A percentile compares a stretch with the other conserved stretches of the same genome.
Conservation (phyloP, 2,329 filamentous ascomycete genomes). For the Shiraia sp. region DNA sequence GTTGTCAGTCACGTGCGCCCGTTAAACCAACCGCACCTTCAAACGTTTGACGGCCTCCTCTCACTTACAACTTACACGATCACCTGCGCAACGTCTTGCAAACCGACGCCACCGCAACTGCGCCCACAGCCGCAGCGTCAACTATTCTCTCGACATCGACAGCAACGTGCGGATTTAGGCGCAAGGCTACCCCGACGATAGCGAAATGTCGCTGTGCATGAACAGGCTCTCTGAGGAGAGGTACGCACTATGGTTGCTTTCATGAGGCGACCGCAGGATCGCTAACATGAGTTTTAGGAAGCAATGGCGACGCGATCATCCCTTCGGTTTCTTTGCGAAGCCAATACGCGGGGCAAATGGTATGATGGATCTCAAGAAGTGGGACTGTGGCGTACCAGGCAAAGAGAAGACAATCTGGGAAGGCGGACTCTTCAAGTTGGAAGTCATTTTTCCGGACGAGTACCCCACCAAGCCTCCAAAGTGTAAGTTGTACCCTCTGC, state of each 20-base stretch:
- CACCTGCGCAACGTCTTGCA: no score
- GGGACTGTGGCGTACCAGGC: constrained; percentile 95
- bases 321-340: constrained; percentile 95
- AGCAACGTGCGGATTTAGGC: constrained; percentile 3
- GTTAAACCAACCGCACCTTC: constrained; percentile 19
- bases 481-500: constrained; percentile 71
- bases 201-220: constrained; percentile 79
- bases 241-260: constrained; percentile 16
- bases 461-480: constrained; percentile 99
- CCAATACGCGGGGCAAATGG: constrained; percentile 79
- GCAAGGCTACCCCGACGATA: constrained; percentile 10
- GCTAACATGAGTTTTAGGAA: constrained; percentile 62
- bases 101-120: no score
- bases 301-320: constrained; percentile 95
- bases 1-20: constrained; percentile 27
- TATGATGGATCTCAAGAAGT: constrained; percentile 87
- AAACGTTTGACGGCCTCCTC: not conserved
- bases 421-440: constrained; percentile 94
- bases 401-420: constrained; percentile 98
- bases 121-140: not conserved
- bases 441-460: constrained; percentile 91
- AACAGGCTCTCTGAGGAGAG: constrained; percentile 62
- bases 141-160: no score
- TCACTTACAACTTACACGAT: not conserved
- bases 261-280: not conserved